Base-by-base conservation (phyloP, 106 monocot species). In the Dendrobium chrysotoxum region DNA sequence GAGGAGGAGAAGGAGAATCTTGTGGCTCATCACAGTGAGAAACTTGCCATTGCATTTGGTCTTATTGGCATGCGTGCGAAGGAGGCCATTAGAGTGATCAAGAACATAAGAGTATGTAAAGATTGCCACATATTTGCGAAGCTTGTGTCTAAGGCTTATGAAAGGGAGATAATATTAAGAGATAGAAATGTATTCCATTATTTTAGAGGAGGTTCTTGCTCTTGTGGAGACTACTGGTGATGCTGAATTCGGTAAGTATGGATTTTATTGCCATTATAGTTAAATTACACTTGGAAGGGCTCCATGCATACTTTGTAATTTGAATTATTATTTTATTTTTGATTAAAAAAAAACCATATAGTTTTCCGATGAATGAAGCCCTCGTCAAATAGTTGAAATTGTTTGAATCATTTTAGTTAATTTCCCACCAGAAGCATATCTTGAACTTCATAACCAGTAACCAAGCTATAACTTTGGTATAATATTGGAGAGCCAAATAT, bases 181-280 rank as follows among this genome's bases (percentile, higher is more conserved):
- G 91, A 93, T 80, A 57, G 89, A 26, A 84, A 78, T 45, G 82
- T 87, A 2, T 89, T 93, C 85, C 93, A 91, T 82, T 80, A 81
- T 31, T 93, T 93, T 54, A 83, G 82, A 80, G 85, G 54, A 25
- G 93, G 91, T 39, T 78, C 70, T 46, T 93, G 93, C 68, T 86
- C 84, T 42, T 93, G 93, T 80, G 89, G 87, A 53, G 93, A 91
- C 80, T 93, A 91, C 38, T 91, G 91, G 91, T 93, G 80, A 85
- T 44, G 35, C 13, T 31, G 35, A 72, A 0, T 72, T 39, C 35
- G 3, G 38, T 35, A 72, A 35, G 71, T 28, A 67, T 67, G 67
- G 0, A 67, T 67, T 7, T 28, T 25, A 67, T 67, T 67, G 57
- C 57, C 57, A 57, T 3, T 57, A 57, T 57, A 18, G 57, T 57